Evolutionary conservation across 768 basidiomycete species (phyloP).

Genomic region (Termitomyces bulborhizus): DNA sequence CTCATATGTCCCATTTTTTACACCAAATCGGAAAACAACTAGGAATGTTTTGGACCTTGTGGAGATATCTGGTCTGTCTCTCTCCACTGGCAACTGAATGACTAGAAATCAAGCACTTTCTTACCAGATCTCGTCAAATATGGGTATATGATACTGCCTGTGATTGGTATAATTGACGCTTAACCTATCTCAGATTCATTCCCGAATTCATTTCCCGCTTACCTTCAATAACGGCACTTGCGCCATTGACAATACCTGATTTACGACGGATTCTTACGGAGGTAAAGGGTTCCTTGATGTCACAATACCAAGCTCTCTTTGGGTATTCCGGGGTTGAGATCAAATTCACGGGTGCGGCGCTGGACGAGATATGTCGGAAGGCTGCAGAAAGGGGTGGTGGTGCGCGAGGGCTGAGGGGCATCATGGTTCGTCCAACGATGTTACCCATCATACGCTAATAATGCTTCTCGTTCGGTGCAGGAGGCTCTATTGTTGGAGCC

Average conservation of each 20-base stretch:
- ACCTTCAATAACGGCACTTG: slow-evolving; percentile 84
- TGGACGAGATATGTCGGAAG: slow-evolving; percentile 75
- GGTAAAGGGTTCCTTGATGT: slow-evolving; percentile 85
- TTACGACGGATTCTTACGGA: slow-evolving; percentile 88
- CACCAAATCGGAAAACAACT: slow-evolving; percentile 56
- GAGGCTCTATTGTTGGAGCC: slow-evolving; percentile 79
- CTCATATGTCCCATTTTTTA: slow-evolving; percentile 63
- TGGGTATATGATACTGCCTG: slow-evolving; percentile 39
- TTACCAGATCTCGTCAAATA: slow-evolving; percentile 74
- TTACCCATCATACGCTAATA: background rate
- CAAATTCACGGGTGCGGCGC: slow-evolving; percentile 74
- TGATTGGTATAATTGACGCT: background rate
- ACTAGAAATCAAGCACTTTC: background rate
- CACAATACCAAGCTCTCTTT: slow-evolving; percentile 84
- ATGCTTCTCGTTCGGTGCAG: slow-evolving; percentile 27
- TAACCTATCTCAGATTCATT: slow-evolving; percentile 51
- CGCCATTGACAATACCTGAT: slow-evolving; percentile 74
- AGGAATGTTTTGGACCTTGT: slow-evolving; percentile 58
- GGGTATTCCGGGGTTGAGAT: slow-evolving; percentile 82
- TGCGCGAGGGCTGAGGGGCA: slow-evolving; percentile 82
- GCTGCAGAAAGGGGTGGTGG: slow-evolving; percentile 83
- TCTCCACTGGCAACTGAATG: background rate
- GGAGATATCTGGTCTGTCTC: slow-evolving; percentile 55
- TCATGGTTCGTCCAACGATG: slow-evolving; percentile 52
- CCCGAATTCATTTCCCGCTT: slow-evolving; percentile 93